Conservation (phyloP, 1,139 yeast genomes). For the Kluyveromyces sp. region DNA sequence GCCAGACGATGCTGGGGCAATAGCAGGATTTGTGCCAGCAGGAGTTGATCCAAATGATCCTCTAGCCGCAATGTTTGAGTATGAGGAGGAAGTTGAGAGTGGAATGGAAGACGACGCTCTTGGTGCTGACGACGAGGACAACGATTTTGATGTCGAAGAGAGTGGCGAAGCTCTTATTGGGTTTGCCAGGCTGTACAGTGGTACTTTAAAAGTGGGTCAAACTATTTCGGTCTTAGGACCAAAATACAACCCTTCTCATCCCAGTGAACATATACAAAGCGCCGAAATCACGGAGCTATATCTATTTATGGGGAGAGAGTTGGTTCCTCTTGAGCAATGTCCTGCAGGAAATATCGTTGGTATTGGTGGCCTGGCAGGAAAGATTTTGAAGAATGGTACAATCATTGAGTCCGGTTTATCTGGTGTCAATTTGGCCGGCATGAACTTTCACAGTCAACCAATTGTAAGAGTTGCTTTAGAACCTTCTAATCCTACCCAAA, state of each 20-base stretch:
- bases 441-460: constrained; percentile 65
- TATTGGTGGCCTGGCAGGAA: constrained; percentile 81
- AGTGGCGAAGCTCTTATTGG: constrained; percentile 67
- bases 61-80: constrained; percentile 30
- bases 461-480: constrained; percentile 92
- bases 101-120: constrained; percentile 23
- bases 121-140: constrained; percentile 35
- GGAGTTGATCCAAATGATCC: constrained; percentile 32
- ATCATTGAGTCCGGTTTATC: constrained; percentile 43
- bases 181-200: constrained; percentile 84
- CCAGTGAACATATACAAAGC: constrained; percentile 50
- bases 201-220: constrained; percentile 70
- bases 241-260: constrained; percentile 67
- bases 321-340: constrained; percentile 67
- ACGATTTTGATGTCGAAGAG: constrained; percentile 39
- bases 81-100: constrained; percentile 28
- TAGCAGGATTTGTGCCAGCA: constrained; percentile 24
- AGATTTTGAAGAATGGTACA: constrained; percentile 81
- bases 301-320: constrained; percentile 87
- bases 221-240: constrained; percentile 75
- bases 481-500: constrained; percentile 78
- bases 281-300: constrained; percentile 61
- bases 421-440: constrained; percentile 68
- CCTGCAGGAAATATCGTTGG: constrained; percentile 97
- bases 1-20: constrained; percentile 11